Percentiles rank a stretch among this genome's conserved stretches.
These are phyloP conservation scores for Gautieria morchelliformis DNA, from an alignment of 768 basidiomycete genomes.

Conservation along the genomic window DNA sequence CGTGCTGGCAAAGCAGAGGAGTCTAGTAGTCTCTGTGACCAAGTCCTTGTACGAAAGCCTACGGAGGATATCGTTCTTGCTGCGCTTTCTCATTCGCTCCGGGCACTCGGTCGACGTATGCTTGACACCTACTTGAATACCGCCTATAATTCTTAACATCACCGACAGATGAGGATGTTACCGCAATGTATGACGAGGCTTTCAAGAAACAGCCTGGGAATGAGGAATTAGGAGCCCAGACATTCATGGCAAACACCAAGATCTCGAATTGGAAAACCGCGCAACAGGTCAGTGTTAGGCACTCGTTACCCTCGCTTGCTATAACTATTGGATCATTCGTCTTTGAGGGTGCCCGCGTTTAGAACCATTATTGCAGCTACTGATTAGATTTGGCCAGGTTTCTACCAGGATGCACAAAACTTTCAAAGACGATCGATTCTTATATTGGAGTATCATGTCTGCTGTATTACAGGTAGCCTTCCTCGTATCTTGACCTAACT, in stretches of 20 bases:
- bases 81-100: conserved; percentile 77
- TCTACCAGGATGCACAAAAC: conserved; percentile 76
- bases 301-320: background rate
- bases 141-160: background rate
- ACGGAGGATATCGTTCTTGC: conserved; percentile 65
- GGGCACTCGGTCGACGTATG: conserved; percentile 63
- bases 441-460: conserved; percentile 78
- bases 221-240: conserved; percentile 76
- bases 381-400: conserved; percentile 34
- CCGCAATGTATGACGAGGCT: conserved; percentile 79
- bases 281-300: conserved; percentile 49
- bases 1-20: conserved; percentile 83
- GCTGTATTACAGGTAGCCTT: conserved; percentile 62
- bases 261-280: conserved; percentile 79
- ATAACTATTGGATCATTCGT: background rate
- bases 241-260: conserved; percentile 78
- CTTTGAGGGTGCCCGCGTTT: conserved; percentile 1
- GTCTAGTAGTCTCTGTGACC: conserved; percentile 67
- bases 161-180: conserved; percentile 63
- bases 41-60: conserved; percentile 64
- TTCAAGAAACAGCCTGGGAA: conserved; percentile 72
- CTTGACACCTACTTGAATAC: conserved; percentile 17
- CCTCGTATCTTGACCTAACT: conserved; percentile 8
- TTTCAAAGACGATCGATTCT: conserved; percentile 71
- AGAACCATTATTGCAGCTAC: background rate